These are phyloP conservation scores for Forsythia suspensa DNA, from an alignment of 257 asterid genomes.

Conservation along the genomic window DNA sequence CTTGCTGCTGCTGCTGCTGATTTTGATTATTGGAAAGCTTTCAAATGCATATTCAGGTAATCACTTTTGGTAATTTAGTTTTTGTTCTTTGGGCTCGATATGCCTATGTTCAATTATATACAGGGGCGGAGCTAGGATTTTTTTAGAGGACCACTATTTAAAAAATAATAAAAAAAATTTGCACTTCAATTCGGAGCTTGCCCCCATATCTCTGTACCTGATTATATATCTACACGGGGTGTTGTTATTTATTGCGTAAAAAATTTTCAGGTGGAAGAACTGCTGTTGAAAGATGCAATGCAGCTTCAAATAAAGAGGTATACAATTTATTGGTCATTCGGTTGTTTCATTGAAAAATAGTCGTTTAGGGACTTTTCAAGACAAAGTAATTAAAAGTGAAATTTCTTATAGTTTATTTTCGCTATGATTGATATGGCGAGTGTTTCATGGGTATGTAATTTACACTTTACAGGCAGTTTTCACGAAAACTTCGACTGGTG, in stretches of 20 bases:
- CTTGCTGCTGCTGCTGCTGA: conserved; percentile 32
- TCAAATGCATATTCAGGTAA: conserved; percentile 32
- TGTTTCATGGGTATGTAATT: background rate
- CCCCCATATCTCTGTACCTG: too few relatives aligned
- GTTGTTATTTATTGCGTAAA: background rate
- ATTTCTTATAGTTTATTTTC: too few relatives aligned
- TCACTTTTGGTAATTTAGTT: background rate
- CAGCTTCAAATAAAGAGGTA: conserved; percentile 35
- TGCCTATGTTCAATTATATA: background rate
- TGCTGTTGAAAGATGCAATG: conserved; percentile 25
- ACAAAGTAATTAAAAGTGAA: background rate
- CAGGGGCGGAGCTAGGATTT: too few relatives aligned
- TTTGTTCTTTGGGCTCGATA: conserved; percentile 8
- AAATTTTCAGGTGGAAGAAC: conserved; percentile 28
- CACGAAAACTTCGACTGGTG: background rate
- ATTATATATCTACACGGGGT: too few relatives aligned
- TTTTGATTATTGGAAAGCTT: conserved; percentile 28
- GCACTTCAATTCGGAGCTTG: too few relatives aligned
- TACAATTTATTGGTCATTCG: background rate
- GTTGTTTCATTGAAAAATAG: background rate
- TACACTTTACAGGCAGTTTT: background rate
- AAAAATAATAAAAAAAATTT: too few relatives aligned
- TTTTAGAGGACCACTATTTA: too few relatives aligned
- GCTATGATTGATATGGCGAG: too few relatives aligned
- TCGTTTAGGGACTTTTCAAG: too few relatives aligned